These are phyloP conservation scores for Antrodiella citrinella DNA, from an alignment of 768 basidiomycete genomes.

Conservation along the genomic window DNA sequence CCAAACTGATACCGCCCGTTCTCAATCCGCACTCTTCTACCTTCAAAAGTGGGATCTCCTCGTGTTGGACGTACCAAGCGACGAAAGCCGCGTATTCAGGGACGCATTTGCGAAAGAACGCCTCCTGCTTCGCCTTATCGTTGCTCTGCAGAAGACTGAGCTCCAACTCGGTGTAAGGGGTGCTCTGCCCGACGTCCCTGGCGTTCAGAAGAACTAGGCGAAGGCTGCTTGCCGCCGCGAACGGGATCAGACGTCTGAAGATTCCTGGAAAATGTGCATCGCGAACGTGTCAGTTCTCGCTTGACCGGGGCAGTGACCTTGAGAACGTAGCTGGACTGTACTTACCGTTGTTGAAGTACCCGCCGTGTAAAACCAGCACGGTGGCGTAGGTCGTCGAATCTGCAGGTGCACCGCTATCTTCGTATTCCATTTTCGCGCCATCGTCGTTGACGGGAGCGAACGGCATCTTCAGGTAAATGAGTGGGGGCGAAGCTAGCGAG, in stretches of 20 bases:
- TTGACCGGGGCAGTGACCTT: too few species aligned
- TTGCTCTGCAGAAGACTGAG: slow-evolving; percentile 10
- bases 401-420: slow-evolving; percentile 12
- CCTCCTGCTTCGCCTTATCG: not conserved
- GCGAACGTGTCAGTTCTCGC: not conserved
- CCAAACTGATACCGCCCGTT: slow-evolving; percentile 5
- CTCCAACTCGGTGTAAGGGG: slow-evolving; percentile 13
- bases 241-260: slow-evolving; percentile 14
- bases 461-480: too few species aligned
- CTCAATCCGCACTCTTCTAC: not conserved
- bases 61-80: not conserved
- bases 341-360: slow-evolving; percentile 9
- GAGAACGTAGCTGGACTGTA: too few species aligned
- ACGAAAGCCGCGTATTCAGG: slow-evolving; percentile 5
- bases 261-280: slow-evolving; percentile 7
- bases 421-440: slow-evolving; percentile 5
- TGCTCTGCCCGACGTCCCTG: slow-evolving; percentile 18
- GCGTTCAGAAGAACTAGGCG: slow-evolving; percentile 19
- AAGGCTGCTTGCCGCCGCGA: slow-evolving; percentile 10
- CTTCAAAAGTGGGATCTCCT: not conserved
- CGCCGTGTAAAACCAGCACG: slow-evolving; percentile 12
- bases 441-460: too few species aligned
- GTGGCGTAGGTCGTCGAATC: slow-evolving; percentile 7
- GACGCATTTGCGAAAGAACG: not conserved
- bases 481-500: too few species aligned